Base-by-base conservation (phyloP, 169 alveolate genomes). In the Eimeria mitis region DNA sequence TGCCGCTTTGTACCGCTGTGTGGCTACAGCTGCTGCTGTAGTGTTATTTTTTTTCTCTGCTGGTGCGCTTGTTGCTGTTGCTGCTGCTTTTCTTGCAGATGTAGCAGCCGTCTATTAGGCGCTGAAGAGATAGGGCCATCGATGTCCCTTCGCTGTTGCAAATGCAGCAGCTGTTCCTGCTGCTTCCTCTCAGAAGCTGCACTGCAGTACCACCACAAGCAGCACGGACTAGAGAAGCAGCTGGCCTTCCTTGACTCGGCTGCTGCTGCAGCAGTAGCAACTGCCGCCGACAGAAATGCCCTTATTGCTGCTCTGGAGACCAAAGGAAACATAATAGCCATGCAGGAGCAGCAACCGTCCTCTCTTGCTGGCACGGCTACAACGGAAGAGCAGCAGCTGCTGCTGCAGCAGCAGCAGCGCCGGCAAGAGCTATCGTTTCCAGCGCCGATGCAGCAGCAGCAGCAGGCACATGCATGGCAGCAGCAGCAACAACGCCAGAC, bases 151-250 rank as follows among this genome's bases (percentile, higher is more conserved):
- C 47, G 47, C 68, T 49, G 42, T 23, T 78, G 89, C 89, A 78
- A 40, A 13, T 42, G 3, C 89, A 47, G 89, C 89, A 42, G 65
- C 21, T 78, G 59, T 68, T 19, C 23, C 65, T 78, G 89, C 89
- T 78, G 89, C 89, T 78, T 78, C 65, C 68, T 78, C 21, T 78
- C 89, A 25, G 68, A 49, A 78, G 65, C 59, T 42, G 56, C 89
- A 7, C 44, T 78, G 89, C 89, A 78, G 25, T 78, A 78, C 68
- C 89, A 78, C 63, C 65, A 78, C 47, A 65, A 49, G 65, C 89
- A 78, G 89, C 89, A 78, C 65, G 89, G 89, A 4, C 28, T 78
- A 49, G 89, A 78, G 89, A 78, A 78, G 89, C 89, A 78, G 89
- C 89, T 78, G 89, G 89, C 65, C 13, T 78, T 78, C 63, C 4